These are phyloP conservation scores for Candida sp. DNA, from an alignment of 1,139 yeast genomes.

Conservation along the genomic window DNA sequence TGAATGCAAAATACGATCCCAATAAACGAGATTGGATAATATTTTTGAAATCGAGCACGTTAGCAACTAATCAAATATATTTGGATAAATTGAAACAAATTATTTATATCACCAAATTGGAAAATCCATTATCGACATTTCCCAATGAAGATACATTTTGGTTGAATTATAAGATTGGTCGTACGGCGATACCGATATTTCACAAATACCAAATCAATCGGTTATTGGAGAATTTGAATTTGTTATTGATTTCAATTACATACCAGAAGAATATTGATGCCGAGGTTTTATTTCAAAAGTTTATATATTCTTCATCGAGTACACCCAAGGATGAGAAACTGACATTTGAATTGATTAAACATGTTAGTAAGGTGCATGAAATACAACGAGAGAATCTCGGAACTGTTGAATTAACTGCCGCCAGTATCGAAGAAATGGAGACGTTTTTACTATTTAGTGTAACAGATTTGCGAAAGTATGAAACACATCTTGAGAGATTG, in stretches of 20 bases:
- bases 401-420: slow-evolving; percentile 19
- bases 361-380: slow-evolving; percentile 16
- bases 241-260: slow-evolving; percentile 38
- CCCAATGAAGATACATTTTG: slow-evolving; percentile 37
- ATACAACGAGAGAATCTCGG: slow-evolving; percentile 14
- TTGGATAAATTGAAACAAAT: slow-evolving; percentile 39
- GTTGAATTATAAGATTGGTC: slow-evolving; percentile 29
- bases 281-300: slow-evolving; percentile 40
- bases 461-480: slow-evolving; percentile 41
- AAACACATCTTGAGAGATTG: slow-evolving; percentile 27
- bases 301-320: slow-evolving; percentile 17
- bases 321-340: slow-evolving; percentile 13
- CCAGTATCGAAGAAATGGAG: slow-evolving; percentile 47
- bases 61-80: slow-evolving; percentile 20
- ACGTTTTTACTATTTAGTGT: slow-evolving; percentile 53
- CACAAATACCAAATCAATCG: slow-evolving; percentile 43
- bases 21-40: slow-evolving; percentile 32
- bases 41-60: slow-evolving; percentile 17
- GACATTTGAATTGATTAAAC: slow-evolving; percentile 33
- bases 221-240: slow-evolving; percentile 45
- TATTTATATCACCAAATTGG: slow-evolving; percentile 27
- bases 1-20: slow-evolving; percentile 36
- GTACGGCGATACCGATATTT: slow-evolving; percentile 27
- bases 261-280: slow-evolving; percentile 17
- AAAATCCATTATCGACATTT: slow-evolving; percentile 32